phyloP scores from a whole-genome alignment of 2,329 filamentous ascomycete species.

The Pyricularia pennisetigena region DNA sequence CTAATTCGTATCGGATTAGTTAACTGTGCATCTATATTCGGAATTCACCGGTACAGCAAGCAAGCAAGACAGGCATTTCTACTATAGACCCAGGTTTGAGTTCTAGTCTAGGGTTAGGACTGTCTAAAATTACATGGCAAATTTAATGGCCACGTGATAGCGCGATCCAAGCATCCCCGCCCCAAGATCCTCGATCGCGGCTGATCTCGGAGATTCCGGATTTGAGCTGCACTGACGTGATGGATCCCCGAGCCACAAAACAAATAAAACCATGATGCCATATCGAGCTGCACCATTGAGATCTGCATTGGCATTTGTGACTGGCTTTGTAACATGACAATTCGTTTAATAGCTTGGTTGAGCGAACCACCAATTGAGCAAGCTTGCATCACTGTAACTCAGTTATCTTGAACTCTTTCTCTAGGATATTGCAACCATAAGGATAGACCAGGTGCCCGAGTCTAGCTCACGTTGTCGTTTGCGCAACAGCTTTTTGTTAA shows the following conservation, averaged over 20 bases:
- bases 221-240: not conserved
- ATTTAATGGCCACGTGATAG: not conserved
- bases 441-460: too few species aligned
- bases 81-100: too few species aligned
- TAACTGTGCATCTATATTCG: too few species aligned
- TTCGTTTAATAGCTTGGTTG: not conserved
- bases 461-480: not conserved
- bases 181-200: not conserved
- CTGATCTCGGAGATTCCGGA: not conserved
- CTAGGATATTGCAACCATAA: not conserved
- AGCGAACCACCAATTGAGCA: not conserved
- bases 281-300: not conserved
- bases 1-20: too few species aligned
- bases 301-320: not conserved
- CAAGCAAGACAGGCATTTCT: too few species aligned
- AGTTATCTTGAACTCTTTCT: not conserved
- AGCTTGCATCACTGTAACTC: not conserved
- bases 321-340: not conserved
- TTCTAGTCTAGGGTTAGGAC: too few species aligned
- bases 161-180: not conserved
- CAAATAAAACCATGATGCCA: not conserved
- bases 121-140: too few species aligned
- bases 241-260: not conserved
- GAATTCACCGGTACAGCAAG: too few species aligned
- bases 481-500: not conserved